phyloP scores from a whole-genome alignment of 2,329 filamentous ascomycete species.

The Trichoderma sp. region DNA sequence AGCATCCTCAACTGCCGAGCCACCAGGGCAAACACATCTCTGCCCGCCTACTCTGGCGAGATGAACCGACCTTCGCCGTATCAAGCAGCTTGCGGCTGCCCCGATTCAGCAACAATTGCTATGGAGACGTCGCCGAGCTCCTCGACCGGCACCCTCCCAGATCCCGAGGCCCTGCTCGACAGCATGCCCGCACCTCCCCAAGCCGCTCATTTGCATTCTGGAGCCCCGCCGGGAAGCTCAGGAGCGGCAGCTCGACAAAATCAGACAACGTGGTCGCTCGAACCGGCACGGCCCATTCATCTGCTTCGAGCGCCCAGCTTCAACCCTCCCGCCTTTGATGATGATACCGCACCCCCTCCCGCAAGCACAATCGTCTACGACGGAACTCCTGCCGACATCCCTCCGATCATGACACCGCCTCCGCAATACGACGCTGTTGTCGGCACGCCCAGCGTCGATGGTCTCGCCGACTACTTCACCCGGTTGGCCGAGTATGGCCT shows the following conservation, averaged over 20 bases:
- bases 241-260: constrained; percentile 35
- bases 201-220: constrained; percentile 53
- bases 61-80: constrained; percentile 52
- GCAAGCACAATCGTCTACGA: constrained; percentile 33
- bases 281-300: constrained; percentile 68
- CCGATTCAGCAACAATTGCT: constrained; percentile 52
- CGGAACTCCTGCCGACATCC: constrained; percentile 2
- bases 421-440: constrained; percentile 82
- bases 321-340: constrained; percentile 84
- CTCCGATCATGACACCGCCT: constrained; percentile 70
- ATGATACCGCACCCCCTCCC: constrained; percentile 56
- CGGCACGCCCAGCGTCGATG: constrained; percentile 66
- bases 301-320: constrained; percentile 81
- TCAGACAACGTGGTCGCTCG: constrained; percentile 21
- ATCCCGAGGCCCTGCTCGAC: constrained; percentile 42
- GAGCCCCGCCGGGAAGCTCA: constrained; percentile 34
- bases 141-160: constrained; percentile 53
- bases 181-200: constrained; percentile 55
- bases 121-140: constrained; percentile 71
- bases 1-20: constrained; percentile 91
- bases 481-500: constrained; percentile 73
- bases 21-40: constrained; percentile 84
- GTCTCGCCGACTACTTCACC: constrained; percentile 84
- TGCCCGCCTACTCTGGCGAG: constrained; percentile 71
- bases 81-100: constrained; percentile 57